Conservation (phyloP, 495 filamentous ascomycete species). For the Neurospora africana region DNA sequence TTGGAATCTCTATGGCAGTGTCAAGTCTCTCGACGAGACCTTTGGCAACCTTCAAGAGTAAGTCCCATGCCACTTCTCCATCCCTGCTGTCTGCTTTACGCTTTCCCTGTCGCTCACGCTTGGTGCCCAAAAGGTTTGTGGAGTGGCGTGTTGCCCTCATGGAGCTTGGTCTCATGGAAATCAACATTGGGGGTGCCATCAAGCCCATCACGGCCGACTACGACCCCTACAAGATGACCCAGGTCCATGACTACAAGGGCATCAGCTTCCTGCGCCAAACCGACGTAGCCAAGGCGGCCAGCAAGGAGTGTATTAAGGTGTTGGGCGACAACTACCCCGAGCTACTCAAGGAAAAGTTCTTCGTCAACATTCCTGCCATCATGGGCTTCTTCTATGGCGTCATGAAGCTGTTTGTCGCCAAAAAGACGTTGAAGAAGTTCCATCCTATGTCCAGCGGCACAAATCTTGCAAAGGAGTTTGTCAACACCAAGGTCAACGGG, state of each 20-base stretch:
- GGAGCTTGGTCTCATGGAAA: constrained; percentile 64
- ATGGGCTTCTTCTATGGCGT: constrained; percentile 79
- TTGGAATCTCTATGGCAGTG: constrained; percentile 81
- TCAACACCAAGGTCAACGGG: constrained; percentile 28
- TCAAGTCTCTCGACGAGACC: constrained; percentile 57
- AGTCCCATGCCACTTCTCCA: constrained; percentile 18
- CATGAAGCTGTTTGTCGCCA: constrained; percentile 68
- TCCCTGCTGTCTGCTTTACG: neutral
- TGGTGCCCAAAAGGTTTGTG: constrained; percentile 50
- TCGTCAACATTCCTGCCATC: constrained; percentile 77
- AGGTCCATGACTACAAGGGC: constrained; percentile 82
- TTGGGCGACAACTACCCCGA: constrained; percentile 78
- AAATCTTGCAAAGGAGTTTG: constrained; percentile 56
- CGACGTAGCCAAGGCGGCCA: constrained; percentile 55
- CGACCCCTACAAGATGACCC: constrained; percentile 79
- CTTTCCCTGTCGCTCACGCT: constrained; percentile 2
- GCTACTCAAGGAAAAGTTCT: constrained; percentile 78
- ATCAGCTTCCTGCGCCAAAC: constrained; percentile 72
- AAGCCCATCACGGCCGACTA: constrained; percentile 61
- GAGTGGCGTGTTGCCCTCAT: constrained; percentile 79
- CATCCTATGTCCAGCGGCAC: constrained; percentile 66
- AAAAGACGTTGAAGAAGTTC: constrained; percentile 78
- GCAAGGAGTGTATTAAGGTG: constrained; percentile 65
- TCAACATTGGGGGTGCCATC: constrained; percentile 55
- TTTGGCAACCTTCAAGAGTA: constrained; percentile 72